Evolutionary conservation across 768 basidiomycete species (phyloP), one percentile per base, ranked within the genome.

Genomic region (Candolleomyces aberdarensis): DNA sequence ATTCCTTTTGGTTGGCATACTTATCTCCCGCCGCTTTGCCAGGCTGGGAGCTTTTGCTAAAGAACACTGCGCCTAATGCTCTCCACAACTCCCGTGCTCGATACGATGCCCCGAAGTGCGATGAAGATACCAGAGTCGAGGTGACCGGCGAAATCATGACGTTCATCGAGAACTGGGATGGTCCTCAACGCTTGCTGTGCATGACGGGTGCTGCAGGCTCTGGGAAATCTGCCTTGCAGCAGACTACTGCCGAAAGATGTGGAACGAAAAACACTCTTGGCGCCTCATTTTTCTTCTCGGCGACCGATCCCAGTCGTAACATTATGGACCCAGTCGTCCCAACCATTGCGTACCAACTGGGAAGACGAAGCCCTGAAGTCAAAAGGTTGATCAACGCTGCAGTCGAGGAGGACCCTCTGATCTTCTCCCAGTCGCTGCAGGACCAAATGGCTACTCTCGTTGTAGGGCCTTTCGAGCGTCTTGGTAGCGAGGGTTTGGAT

Each of bases 301-400:
- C 49, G 14, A 19, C 17, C 5, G 53, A 55, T 19, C 4, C 32
- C 10, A 31, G 50, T 13, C 32, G 53, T 3, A 62, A 64, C 40
- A 57, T 60, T 8, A 47, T 60, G 3, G 36, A 26, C 17, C 43
- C 31, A 22, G 26, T 63, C 13, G 43, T 66, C 19, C 44, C 56
- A 20, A 62, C 63, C 22, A 56, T 66, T 47, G 50, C 58, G 39
- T 62, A 56, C 46, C 61, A 62, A 20, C 58, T 62, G 22, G 43
- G 55, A 6, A n/a, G 26, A 5, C 39, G 19, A 3, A 19, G 53
- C 19, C 26, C 31, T n/a, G 14, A 14, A 7, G 5, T 36, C 15
- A 17, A 5, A 19, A 5, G 9, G 26, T 32, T 9, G 3, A 29
- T 50, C 29, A 14, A 20, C 3, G 17, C 5, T 20, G 29, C 4